A percentile compares a stretch with the other conserved stretches of the same genome.
These are phyloP conservation scores for Backusella tuberculispora DNA, from an alignment of 192 early-diverging fungal species.

Conservation along the genomic window DNA sequence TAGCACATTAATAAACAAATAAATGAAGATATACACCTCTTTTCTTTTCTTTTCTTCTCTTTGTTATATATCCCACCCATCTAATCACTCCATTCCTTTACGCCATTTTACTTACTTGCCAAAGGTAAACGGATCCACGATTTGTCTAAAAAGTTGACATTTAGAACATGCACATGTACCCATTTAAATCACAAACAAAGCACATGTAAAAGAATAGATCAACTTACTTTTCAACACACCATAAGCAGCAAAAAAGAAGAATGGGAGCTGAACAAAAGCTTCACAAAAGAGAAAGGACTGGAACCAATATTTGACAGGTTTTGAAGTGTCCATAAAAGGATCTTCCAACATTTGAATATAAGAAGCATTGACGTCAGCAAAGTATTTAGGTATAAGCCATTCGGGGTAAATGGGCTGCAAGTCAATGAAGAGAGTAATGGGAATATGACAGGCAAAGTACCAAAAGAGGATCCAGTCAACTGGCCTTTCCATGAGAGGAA, in stretches of 20 bases:
- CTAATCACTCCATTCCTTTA: background rate
- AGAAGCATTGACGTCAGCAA: conserved; percentile 40
- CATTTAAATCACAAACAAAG: background rate
- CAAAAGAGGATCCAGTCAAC: conserved; percentile 38
- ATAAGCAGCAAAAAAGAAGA: conserved; percentile 67
- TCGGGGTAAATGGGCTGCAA: conserved; percentile 55
- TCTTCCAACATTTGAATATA: conserved; percentile 60
- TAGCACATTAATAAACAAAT: background rate
- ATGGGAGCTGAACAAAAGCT: conserved; percentile 65
- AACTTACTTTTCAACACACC: conserved; percentile 57
- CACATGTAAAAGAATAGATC: conserved; percentile 1
- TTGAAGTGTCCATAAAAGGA: conserved; percentile 60
- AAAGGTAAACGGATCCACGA: conserved; percentile 22
- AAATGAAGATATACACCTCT: conserved; percentile 36
- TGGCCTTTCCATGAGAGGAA: conserved; percentile 4
- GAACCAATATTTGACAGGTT: conserved; percentile 60
- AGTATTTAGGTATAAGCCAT: conserved; percentile 33
- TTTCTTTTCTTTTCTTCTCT: background rate
- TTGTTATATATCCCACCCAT: background rate
- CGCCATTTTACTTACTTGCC: conserved; percentile 11
- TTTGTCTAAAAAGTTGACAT: background rate
- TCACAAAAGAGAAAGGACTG: conserved; percentile 62
- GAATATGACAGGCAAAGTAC: conserved; percentile 77
- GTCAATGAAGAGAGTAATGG: conserved; percentile 68
- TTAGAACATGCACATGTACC: background rate